Conservation (phyloP, 2,329 filamentous ascomycete species). For the Albifimbria verrucaria region DNA sequence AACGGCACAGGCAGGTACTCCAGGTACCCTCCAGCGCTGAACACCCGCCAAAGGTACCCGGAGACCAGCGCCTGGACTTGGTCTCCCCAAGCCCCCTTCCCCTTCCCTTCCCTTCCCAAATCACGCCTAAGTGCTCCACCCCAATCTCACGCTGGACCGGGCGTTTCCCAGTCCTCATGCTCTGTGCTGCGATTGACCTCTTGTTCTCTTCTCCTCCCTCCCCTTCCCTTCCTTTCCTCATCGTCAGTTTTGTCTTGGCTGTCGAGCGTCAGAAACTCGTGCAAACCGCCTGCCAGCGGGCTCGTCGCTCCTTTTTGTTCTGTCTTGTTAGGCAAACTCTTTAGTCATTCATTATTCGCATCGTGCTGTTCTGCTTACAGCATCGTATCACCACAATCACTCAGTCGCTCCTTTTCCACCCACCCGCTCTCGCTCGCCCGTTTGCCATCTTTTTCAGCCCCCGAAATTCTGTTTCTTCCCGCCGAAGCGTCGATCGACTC, state of each 20-base stretch:
- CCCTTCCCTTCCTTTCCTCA: conserved; percentile 23
- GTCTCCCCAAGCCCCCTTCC: too few species aligned
- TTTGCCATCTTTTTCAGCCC: not conserved
- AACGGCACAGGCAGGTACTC: not conserved
- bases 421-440: not conserved
- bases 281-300: conserved; percentile 51
- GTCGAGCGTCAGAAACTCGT: conserved; percentile 27
- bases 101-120: not conserved
- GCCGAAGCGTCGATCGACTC: not conserved
- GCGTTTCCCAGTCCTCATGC: not conserved
- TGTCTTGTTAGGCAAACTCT: conserved; percentile 1
- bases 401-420: not conserved
- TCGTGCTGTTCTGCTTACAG: not conserved
- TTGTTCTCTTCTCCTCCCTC: conserved; percentile 21
- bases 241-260: conserved; percentile 28
- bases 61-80: too few species aligned
- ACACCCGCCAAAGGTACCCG: too few species aligned
- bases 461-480: not conserved
- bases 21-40: too few species aligned
- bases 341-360: not conserved
- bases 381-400: not conserved
- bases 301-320: conserved; percentile 38
- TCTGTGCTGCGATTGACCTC: conserved; percentile 9
- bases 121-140: not conserved
- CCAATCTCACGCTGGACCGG: not conserved